A percentile compares a stretch with the other conserved stretches of the same genome.
Evolutionary conservation across 345 rosid genomes (phyloP).

Genomic region (Noccaea bulbosa): DNA sequence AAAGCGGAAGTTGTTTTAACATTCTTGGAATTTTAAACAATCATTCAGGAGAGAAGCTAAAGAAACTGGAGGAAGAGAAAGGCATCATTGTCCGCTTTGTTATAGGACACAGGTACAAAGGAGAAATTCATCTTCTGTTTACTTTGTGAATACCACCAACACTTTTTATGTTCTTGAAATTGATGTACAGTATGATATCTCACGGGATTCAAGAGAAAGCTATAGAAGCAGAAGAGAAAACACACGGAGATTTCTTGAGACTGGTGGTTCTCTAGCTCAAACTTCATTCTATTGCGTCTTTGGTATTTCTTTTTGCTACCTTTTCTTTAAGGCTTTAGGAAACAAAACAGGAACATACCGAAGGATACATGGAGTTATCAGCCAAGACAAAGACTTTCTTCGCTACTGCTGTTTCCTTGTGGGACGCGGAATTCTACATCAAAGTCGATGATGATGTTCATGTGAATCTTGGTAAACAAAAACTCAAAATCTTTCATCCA

Average conservation of each 20-base stretch:
- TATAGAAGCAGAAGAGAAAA: constrained; percentile 72
- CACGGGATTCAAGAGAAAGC: constrained; percentile 73
- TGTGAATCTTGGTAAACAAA: constrained; percentile 72
- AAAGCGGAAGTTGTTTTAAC: background rate
- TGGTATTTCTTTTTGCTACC: background rate
- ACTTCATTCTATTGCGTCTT: constrained; percentile 16
- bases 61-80: constrained; percentile 74
- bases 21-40: background rate
- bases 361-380: constrained; percentile 81
- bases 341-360: constrained; percentile 68
- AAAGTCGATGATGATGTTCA: constrained; percentile 98
- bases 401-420: constrained; percentile 70
- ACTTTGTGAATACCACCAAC: background rate
- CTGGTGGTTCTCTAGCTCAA: constrained; percentile 56
- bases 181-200: constrained; percentile 44
- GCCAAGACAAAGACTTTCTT: constrained; percentile 87
- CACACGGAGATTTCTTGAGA: constrained; percentile 79
- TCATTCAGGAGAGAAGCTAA: constrained; percentile 59
- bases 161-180: constrained; percentile 15
- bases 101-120: constrained; percentile 77
- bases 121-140: constrained; percentile 10
- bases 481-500: constrained; percentile 4
- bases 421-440: constrained; percentile 91
- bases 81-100: constrained; percentile 85
- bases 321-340: background rate